Evolutionary conservation across 2,329 filamentous ascomycete genomes (phyloP).

Genomic region (Penicillium italicum): DNA sequence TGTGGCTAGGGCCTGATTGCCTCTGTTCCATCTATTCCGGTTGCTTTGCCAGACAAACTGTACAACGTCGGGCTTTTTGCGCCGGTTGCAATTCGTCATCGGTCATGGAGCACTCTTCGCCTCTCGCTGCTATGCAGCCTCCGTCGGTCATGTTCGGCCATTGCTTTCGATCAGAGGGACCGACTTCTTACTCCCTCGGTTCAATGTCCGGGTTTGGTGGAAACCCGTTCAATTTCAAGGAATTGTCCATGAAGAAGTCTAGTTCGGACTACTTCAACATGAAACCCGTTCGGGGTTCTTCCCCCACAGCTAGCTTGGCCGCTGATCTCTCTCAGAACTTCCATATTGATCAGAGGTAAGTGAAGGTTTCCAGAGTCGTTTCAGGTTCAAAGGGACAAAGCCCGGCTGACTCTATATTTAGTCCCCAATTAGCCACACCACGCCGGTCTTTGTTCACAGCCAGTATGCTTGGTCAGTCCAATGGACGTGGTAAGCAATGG

Average conservation of each 20-base stretch:
- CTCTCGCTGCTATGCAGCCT: constrained; percentile 87
- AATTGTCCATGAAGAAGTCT: constrained; percentile 66
- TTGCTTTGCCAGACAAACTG: constrained; percentile 2
- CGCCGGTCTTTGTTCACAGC: constrained; percentile 79
- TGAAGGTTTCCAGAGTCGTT: background rate
- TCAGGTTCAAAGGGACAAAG: constrained; percentile 14
- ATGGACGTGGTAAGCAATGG: constrained; percentile 53
- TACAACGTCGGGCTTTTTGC: constrained; percentile 13
- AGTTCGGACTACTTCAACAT: constrained; percentile 75
- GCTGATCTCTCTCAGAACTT: constrained; percentile 97
- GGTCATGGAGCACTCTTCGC: constrained; percentile 86
- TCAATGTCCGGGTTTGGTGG: constrained; percentile 57
- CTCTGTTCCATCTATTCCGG: background rate
- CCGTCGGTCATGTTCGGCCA: constrained; percentile 58
- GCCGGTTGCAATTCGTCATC: constrained; percentile 14
- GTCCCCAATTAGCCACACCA: constrained; percentile 77
- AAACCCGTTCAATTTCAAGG: constrained; percentile 71
- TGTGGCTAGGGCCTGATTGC: background rate
- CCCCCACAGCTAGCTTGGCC: constrained; percentile 83
- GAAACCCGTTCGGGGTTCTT: constrained; percentile 76
- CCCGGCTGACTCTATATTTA: constrained; percentile 49
- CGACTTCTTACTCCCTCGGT: constrained; percentile 47
- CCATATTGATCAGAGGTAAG: constrained; percentile 85
- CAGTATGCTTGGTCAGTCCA: constrained; percentile 59
- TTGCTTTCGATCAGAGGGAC: constrained; percentile 59